Percentiles rank a stretch among this genome's conserved stretches.
These are phyloP conservation scores for Coelastrella sp. DNA, from an alignment of 139 green algal species.

Conservation along the genomic window DNA sequence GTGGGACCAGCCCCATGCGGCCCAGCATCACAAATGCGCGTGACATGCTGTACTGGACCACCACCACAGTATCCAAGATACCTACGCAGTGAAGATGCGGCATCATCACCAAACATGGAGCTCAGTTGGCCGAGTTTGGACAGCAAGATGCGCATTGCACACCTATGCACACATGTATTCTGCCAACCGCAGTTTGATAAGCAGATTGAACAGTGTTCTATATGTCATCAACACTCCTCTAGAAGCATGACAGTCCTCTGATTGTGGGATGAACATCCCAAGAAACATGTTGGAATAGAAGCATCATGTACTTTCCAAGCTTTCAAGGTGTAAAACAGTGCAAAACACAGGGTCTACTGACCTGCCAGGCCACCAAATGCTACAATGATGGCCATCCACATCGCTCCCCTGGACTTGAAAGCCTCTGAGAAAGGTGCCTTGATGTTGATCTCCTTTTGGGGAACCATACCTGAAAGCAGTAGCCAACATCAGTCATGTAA, in stretches of 20 bases:
- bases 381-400: constrained; percentile 44
- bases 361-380: constrained; percentile 18
- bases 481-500: no score
- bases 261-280: no score
- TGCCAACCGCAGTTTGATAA: no score
- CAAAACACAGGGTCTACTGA: no score
- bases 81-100: not conserved
- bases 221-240: no score
- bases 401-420: constrained; percentile 9
- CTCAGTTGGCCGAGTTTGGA: no score
- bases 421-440: constrained; percentile 15
- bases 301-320: not conserved
- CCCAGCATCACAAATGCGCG: constrained; percentile 46
- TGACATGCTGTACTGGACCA: constrained; percentile 37
- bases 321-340: not conserved
- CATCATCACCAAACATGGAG: not conserved
- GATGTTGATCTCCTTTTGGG: not conserved
- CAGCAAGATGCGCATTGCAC: no score
- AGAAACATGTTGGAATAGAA: no score
- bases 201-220: no score
- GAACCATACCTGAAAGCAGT: constrained; percentile 28
- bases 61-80: constrained; percentile 42
- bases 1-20: constrained; percentile 39
- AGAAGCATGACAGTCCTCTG: no score
- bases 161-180: no score